These are phyloP conservation scores for Stachybotrys elegans DNA, from an alignment of 2,329 filamentous ascomycete genomes.

Conservation along the genomic window DNA sequence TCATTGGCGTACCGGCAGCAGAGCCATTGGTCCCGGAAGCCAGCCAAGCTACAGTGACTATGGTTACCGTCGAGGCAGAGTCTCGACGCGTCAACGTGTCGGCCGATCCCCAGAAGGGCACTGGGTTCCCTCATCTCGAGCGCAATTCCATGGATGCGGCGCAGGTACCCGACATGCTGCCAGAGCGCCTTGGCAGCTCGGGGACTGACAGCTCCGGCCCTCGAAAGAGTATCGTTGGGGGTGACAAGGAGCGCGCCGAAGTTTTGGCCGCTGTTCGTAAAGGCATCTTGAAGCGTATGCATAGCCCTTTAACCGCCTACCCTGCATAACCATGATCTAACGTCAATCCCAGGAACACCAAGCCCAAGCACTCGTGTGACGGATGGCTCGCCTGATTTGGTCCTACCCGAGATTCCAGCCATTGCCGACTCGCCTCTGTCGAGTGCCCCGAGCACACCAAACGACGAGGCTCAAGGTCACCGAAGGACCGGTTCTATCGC, in stretches of 20 bases:
- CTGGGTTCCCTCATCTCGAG: constrained; percentile 76
- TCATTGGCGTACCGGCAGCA: constrained; percentile 70
- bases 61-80: constrained; percentile 94
- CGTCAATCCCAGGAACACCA: too few species aligned
- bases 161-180: constrained; percentile 35
- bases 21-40: constrained; percentile 63
- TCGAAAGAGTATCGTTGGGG: constrained; percentile 85
- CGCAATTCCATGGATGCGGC: constrained; percentile 71
- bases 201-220: constrained; percentile 57
- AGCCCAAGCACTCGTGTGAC: constrained; percentile 59
- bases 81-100: constrained; percentile 77
- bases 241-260: constrained; percentile 85
- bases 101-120: constrained; percentile 60
- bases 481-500: constrained; percentile 65
- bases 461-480: constrained; percentile 67
- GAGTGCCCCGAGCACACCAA: constrained; percentile 82
- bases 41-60: constrained; percentile 81
- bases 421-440: constrained; percentile 76
- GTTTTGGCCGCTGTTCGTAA: constrained; percentile 89
- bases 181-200: constrained; percentile 51
- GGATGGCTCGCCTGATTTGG: constrained; percentile 52
- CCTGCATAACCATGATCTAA: too few species aligned
- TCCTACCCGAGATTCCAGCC: constrained; percentile 56
- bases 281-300: constrained; percentile 88
- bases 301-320: too few species aligned